A percentile compares a stretch with the other conserved stretches of the same genome.
phyloP scores from a whole-genome alignment of 768 basidiomycete genomes.

The Obba rivulosa region DNA sequence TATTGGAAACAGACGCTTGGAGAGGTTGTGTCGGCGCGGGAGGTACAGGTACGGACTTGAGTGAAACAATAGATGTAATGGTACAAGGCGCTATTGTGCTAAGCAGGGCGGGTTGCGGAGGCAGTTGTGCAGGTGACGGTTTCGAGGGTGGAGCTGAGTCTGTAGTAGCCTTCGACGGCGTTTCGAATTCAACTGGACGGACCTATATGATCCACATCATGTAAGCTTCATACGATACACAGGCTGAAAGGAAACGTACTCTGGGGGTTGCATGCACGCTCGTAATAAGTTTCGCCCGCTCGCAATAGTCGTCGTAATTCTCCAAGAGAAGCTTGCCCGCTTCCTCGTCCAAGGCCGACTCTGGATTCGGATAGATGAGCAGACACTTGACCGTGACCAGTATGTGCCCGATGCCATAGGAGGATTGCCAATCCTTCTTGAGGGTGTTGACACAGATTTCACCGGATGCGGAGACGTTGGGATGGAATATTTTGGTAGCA shows the following conservation, averaged over 20 bases:
- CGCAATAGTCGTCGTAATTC: constrained; percentile 84
- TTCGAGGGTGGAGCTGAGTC: constrained; percentile 22
- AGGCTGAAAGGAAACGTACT: constrained; percentile 27
- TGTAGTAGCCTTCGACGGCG: constrained; percentile 24
- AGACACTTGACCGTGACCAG: constrained; percentile 92
- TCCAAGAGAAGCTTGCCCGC: constrained; percentile 89
- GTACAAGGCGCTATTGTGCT: constrained; percentile 21
- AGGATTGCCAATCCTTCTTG: constrained; percentile 95
- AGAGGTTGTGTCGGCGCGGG: constrained; percentile 34
- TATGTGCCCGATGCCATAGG: constrained; percentile 88
- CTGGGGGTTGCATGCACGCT: constrained; percentile 87
- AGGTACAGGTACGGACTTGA: constrained; percentile 27
- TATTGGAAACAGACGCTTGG: constrained; percentile 33
- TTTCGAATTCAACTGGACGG: constrained; percentile 65
- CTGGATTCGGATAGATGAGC: constrained; percentile 94
- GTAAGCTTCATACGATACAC: neutral
- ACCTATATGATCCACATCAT: constrained; percentile 11
- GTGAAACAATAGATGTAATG: constrained; percentile 33
- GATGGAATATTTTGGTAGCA: constrained; percentile 93
- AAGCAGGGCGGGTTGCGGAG: constrained; percentile 23
- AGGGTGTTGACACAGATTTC: constrained; percentile 97
- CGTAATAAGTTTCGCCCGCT: constrained; percentile 83
- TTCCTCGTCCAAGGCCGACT: constrained; percentile 93
- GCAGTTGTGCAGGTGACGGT: constrained; percentile 22
- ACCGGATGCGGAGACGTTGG: constrained; percentile 84